Evolutionary conservation across 2,329 filamentous ascomycete genomes (phyloP).

Genomic region (Penicillium sumatraense): DNA sequence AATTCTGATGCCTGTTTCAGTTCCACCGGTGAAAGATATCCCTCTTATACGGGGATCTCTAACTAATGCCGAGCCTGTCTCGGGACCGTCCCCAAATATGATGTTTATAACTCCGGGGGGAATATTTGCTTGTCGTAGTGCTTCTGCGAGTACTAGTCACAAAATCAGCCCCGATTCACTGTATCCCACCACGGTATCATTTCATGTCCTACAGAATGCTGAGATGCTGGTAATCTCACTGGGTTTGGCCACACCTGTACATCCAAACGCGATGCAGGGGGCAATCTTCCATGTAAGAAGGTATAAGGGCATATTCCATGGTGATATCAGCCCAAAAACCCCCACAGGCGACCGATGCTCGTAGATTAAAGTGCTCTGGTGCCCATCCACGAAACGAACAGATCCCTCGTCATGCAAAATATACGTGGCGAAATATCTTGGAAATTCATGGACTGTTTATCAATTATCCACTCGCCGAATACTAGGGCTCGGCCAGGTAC

Average conservation of each 20-base stretch:
- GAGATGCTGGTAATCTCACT: constrained; percentile 23
- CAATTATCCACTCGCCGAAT: not conserved
- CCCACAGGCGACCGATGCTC: constrained; percentile 25
- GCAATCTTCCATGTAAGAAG: constrained; percentile 27
- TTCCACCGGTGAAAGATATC: constrained; percentile 24
- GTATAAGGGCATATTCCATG: constrained; percentile 27
- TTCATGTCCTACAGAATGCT: constrained; percentile 12
- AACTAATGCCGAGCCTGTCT: constrained; percentile 18
- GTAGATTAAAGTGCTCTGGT: constrained; percentile 14
- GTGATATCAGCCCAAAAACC: constrained; percentile 23
- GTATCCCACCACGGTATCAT: not conserved
- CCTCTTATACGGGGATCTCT: constrained; percentile 19
- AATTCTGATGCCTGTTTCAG: constrained; percentile 20
- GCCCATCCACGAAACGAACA: constrained; percentile 31
- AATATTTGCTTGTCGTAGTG: constrained; percentile 18
- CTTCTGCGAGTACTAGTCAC: constrained; percentile 17
- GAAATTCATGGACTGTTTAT: not conserved
- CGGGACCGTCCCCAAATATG: constrained; percentile 18
- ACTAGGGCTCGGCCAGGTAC: not conserved
- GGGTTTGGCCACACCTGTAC: constrained; percentile 23
- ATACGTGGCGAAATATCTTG: constrained; percentile 10
- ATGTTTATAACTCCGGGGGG: constrained; percentile 22
- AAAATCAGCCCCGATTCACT: not conserved
- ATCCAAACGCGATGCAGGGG: constrained; percentile 26
- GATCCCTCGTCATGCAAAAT: constrained; percentile 9